These are phyloP conservation scores for Lachnellula occidentalis DNA, from an alignment of 2,329 filamentous ascomycete genomes.

Conservation along the genomic window DNA sequence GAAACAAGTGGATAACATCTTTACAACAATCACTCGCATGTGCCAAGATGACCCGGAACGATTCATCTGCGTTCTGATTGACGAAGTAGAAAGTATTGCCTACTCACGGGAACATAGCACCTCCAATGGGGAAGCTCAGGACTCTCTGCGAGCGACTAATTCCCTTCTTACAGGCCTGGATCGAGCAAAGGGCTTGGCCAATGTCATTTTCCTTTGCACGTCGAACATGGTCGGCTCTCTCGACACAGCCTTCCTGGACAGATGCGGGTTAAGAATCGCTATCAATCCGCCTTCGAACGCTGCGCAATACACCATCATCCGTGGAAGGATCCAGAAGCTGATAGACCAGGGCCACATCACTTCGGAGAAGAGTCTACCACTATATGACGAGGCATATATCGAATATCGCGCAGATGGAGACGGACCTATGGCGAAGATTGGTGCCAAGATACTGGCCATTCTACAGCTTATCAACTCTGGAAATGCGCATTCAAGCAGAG, in stretches of 20 bases:
- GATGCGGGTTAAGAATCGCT: conserved; percentile 21
- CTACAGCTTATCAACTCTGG: conserved; percentile 14
- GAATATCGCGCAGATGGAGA: not conserved
- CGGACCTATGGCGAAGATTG: conserved; percentile 6
- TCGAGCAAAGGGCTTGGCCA: conserved; percentile 17
- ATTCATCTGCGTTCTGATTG: conserved; percentile 30
- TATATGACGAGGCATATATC: conserved; percentile 19
- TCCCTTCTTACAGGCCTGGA: conserved; percentile 30
- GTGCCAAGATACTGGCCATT: conserved; percentile 16
- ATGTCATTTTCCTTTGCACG: conserved; percentile 28
- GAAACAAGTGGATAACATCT: conserved; percentile 38
- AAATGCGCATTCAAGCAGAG: conserved; percentile 1
- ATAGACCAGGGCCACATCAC: conserved; percentile 15
- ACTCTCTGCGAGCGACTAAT: conserved; percentile 30
- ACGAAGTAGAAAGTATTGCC: conserved; percentile 32
- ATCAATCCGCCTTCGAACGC: conserved; percentile 19
- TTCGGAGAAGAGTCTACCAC: conserved; percentile 15
- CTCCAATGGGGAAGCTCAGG: conserved; percentile 24
- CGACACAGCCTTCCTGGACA: conserved; percentile 29
- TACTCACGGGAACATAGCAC: conserved; percentile 22
- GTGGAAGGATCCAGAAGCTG: conserved; percentile 19
- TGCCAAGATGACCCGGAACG: conserved; percentile 19
- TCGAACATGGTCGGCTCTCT: conserved; percentile 27
- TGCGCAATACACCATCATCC: conserved; percentile 28
- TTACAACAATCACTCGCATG: conserved; percentile 34